phyloP scores from a whole-genome alignment of 495 filamentous ascomycete species.

The Penicillium samsonianum region DNA sequence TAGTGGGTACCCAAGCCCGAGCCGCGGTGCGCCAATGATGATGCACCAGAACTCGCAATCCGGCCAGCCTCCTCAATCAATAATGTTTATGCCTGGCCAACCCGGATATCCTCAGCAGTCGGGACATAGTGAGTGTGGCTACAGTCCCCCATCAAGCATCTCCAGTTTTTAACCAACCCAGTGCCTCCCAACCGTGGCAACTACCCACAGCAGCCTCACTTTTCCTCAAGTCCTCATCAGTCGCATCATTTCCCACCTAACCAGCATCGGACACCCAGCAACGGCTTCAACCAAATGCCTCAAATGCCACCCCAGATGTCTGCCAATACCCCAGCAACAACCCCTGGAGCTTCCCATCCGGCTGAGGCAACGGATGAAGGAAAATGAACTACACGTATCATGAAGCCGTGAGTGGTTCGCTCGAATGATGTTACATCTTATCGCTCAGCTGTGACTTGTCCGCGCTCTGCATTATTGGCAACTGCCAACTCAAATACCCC shows the following conservation, averaged over 20 bases:
- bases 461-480: conserved; percentile 4
- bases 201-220: conserved; percentile 61
- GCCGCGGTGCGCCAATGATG: conserved; percentile 78
- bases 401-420: conserved; percentile 12
- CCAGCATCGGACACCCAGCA: conserved; percentile 59
- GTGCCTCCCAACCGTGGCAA: conserved; percentile 59
- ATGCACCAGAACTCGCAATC: conserved; percentile 79
- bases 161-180: conserved; percentile 38
- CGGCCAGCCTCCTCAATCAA: conserved; percentile 58
- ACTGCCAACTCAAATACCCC: not conserved
- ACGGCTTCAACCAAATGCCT: conserved; percentile 57
- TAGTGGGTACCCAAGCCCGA: conserved; percentile 82
- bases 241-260: conserved; percentile 64
- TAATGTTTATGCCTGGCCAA: conserved; percentile 71
- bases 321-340: conserved; percentile 40
- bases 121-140: conserved; percentile 61
- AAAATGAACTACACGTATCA: conserved; percentile 50
- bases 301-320: conserved; percentile 51
- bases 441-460: conserved; percentile 9
- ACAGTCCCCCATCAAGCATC: not conserved
- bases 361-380: conserved; percentile 54
- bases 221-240: conserved; percentile 65
- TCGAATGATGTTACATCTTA: conserved; percentile 10
- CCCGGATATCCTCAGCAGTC: conserved; percentile 66
- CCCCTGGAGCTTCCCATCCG: conserved; percentile 39